A percentile compares a stretch with the other conserved stretches of the same genome.
These are phyloP conservation scores for Calonectria pseudoturangicola DNA, from an alignment of 2,329 filamentous ascomycete genomes.

Conservation along the genomic window DNA sequence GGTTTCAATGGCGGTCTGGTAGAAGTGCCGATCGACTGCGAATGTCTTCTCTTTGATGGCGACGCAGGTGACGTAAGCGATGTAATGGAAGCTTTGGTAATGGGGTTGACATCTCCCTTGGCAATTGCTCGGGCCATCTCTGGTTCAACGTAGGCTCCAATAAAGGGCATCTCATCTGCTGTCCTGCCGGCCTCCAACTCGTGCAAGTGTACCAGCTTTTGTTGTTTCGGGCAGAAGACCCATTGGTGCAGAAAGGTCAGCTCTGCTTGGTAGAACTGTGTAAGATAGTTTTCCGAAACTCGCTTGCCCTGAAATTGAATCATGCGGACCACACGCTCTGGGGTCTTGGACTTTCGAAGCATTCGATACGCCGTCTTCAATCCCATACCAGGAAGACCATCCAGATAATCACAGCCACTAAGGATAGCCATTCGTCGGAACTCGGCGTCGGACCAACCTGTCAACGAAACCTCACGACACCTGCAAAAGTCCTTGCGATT, in stretches of 20 bases:
- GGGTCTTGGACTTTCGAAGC: slow-evolving; percentile 90
- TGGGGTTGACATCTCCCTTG: slow-evolving; percentile 88
- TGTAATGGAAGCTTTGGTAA: slow-evolving; percentile 83
- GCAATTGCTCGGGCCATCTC: slow-evolving; percentile 85
- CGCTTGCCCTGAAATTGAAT: slow-evolving; percentile 93
- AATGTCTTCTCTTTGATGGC: slow-evolving; percentile 66
- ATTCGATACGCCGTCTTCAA: slow-evolving; percentile 95
- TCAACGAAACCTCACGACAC: slow-evolving; percentile 90
- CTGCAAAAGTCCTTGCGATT: slow-evolving; percentile 91
- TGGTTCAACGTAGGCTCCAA: slow-evolving; percentile 83
- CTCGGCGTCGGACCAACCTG: slow-evolving; percentile 93
- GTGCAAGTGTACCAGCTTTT: slow-evolving; percentile 85
- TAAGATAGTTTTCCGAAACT: slow-evolving; percentile 87
- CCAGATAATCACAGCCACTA: slow-evolving; percentile 96
- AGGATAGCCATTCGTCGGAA: slow-evolving; percentile 97
- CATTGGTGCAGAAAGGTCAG: slow-evolving; percentile 95
- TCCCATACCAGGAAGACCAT: slow-evolving; percentile 88
- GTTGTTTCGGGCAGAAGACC: slow-evolving; percentile 87
- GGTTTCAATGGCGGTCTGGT: slow-evolving; percentile 64
- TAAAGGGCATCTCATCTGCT: slow-evolving; percentile 84
- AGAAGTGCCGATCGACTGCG: slow-evolving; percentile 56
- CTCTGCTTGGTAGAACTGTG: slow-evolving; percentile 89
- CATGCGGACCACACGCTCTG: slow-evolving; percentile 88
- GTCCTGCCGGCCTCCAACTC: slow-evolving; percentile 77
- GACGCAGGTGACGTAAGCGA: slow-evolving; percentile 62